phyloP scores from a whole-genome alignment of 768 basidiomycete species.

The Phylloporus sp. region DNA sequence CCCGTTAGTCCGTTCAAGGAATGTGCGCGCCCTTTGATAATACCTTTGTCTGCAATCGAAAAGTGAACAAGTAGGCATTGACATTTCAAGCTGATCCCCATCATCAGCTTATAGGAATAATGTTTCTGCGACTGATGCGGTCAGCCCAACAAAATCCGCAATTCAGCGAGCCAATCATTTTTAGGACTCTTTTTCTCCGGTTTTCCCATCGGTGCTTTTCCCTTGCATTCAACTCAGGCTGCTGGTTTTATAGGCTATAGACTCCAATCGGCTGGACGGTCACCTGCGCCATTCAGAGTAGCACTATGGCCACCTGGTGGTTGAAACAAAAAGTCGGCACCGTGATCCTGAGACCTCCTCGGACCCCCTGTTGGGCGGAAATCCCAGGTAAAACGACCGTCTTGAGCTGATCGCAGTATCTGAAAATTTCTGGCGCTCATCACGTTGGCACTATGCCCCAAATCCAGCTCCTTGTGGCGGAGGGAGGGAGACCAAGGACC shows the following conservation, averaged over 20 bases:
- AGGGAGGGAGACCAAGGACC: slow-evolving; percentile 19
- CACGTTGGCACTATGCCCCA: slow-evolving; percentile 12
- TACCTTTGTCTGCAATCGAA: slow-evolving; percentile 9
- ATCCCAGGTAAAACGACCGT: slow-evolving; percentile 11
- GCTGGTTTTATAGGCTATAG: slow-evolving; percentile 7
- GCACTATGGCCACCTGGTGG: slow-evolving; percentile 8
- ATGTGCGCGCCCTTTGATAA: slow-evolving; percentile 2
- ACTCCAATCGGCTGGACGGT: slow-evolving; percentile 12
- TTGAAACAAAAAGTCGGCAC: slow-evolving; percentile 4
- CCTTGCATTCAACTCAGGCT: neutral
- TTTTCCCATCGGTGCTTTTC: slow-evolving; percentile 27
- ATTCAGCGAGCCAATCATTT: slow-evolving; percentile 1
- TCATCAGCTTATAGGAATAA: slow-evolving; percentile 22
- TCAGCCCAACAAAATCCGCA: slow-evolving; percentile 23
- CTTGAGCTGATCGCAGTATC: slow-evolving; percentile 3
- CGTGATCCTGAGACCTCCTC: slow-evolving; percentile 13
- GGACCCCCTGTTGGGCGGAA: slow-evolving; percentile 16
- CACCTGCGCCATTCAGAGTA: slow-evolving; percentile 10
- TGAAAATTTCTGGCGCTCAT: slow-evolving; percentile 18
- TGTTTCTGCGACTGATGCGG: slow-evolving; percentile 17
- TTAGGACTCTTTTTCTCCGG: slow-evolving; percentile 11
- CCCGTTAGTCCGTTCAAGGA: slow-evolving; percentile 10
- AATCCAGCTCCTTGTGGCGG: slow-evolving; percentile 13
- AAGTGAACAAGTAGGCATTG: slow-evolving; percentile 2
- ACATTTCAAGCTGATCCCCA: slow-evolving; percentile 3